These are phyloP conservation scores for Neurospora sp. DNA, from an alignment of 2,329 filamentous ascomycete species.

Conservation along the genomic window DNA sequence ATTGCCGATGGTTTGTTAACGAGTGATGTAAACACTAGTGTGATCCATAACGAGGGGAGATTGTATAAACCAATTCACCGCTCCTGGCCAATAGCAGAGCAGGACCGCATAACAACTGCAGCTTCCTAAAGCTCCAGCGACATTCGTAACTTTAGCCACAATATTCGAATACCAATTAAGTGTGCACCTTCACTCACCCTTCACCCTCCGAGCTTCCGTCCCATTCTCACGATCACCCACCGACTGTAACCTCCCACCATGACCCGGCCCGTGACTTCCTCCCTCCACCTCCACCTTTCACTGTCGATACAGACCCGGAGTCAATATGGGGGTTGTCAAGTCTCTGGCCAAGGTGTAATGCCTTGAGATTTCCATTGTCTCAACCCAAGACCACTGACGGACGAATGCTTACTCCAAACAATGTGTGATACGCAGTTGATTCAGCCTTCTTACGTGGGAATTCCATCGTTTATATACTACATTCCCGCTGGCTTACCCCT, in stretches of 20 bases:
- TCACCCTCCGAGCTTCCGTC: background rate
- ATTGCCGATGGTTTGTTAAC: background rate
- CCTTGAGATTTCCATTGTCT: background rate
- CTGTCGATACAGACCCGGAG: background rate
- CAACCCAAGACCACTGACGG: background rate
- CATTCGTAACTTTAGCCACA: background rate
- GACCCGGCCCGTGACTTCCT: background rate
- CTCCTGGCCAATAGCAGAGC: background rate
- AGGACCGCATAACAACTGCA: background rate
- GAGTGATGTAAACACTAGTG: background rate
- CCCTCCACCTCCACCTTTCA: background rate
- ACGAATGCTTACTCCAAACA: background rate
- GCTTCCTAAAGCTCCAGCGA: background rate
- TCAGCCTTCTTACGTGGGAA: background rate
- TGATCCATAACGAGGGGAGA: background rate
- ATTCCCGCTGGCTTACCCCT: background rate
- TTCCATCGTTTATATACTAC: background rate
- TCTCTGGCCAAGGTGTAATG: background rate
- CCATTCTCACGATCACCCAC: background rate
- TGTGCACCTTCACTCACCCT: background rate
- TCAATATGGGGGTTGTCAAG: background rate
- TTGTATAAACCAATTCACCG: background rate
- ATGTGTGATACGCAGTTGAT: background rate
- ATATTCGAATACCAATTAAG: background rate
- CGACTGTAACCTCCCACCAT: background rate